Percentiles rank a stretch among this genome's conserved stretches.
These are phyloP conservation scores for Daldinia sp. DNA, from an alignment of 2,329 filamentous ascomycete species.

Conservation along the genomic window DNA sequence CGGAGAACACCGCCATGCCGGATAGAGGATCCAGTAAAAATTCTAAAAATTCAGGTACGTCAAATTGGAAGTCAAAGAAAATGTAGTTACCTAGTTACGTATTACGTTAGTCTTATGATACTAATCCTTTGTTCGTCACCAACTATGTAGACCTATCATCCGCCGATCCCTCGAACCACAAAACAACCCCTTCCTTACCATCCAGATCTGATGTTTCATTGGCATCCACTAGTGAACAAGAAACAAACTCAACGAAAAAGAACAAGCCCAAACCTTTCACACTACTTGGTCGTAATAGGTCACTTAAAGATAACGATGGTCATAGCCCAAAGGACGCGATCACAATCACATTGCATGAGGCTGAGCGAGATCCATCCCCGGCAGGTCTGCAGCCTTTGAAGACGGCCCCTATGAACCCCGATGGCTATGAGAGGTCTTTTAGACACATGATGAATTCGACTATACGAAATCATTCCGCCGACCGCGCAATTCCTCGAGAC, in stretches of 20 bases:
- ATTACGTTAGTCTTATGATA: constrained; percentile 32
- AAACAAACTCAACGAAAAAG: constrained; percentile 59
- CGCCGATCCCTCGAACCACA: constrained; percentile 55
- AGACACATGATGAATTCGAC: constrained; percentile 75
- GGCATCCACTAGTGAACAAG: constrained; percentile 62
- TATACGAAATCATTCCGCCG: constrained; percentile 77
- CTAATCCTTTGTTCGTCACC: constrained; percentile 45
- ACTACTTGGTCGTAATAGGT: constrained; percentile 64
- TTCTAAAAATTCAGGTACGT: constrained; percentile 51
- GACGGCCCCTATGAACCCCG: constrained; percentile 70
- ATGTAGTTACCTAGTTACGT: constrained; percentile 9
- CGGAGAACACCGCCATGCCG: constrained; percentile 47
- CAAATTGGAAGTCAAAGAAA: constrained; percentile 33
- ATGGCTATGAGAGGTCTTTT: constrained; percentile 72
- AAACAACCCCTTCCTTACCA: constrained; percentile 57
- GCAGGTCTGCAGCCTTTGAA: constrained; percentile 62
- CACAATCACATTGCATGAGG: constrained; percentile 52
- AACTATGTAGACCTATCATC: constrained; percentile 48
- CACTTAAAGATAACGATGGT: constrained; percentile 60
- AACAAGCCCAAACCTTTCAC: constrained; percentile 68
- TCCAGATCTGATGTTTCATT: constrained; percentile 67
- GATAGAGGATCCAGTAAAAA: constrained; percentile 50
- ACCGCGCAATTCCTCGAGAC: constrained; percentile 67
- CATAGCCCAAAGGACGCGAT: constrained; percentile 54
- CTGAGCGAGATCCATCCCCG: constrained; percentile 53